Evolutionary conservation across 208 protist species (phyloP), one percentile per base, ranked within the genome.

Genomic region (Acanthamoeba lugdunensis): DNA sequence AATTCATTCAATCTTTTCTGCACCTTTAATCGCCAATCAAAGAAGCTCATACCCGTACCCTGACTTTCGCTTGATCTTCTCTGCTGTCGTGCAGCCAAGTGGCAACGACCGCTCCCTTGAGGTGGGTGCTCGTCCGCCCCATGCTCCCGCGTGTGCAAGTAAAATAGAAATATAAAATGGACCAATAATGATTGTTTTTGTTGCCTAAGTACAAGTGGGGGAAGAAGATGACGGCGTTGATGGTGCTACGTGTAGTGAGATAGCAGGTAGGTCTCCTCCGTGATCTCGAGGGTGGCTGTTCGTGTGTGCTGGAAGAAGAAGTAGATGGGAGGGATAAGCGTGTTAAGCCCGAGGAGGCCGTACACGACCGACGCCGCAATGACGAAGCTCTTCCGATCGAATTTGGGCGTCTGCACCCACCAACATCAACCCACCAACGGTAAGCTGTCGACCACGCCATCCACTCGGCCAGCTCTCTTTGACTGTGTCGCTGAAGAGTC

Each of bases 271-370:
- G 79, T 87, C 30, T 87, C 79, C 79, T 87, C 79, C 5, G 79
- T 87, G 79, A 87, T 87, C 79, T 87, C 79, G 45, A 87, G 79
- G 48, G 79, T 65, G 50, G 79, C 79, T 30, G 79, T 87, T 23
- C 50, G 41, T 11, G 79, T 91, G 58, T 91, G 56, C 30, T 75
- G 56, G 21, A 91, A 91, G 85, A 56, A 69, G 65, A 91, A 91
- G 65, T 91, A 91, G 58, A 91, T 37, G 41, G 65, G 85, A 30
- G 85, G 85, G 13, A 77, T 45, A 16, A 91, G 85, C 1, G 65
- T 52, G 37, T 73, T 75, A 7, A 91, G 45, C 13, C 37, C 85
- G 25, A 91, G 61, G 16, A 91, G 37, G 25, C 85, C 85, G 45
- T 91, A 91, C 0, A 91, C 37, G 28, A 91, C 33, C 21, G 63